Base-by-base conservation (phyloP, 768 basidiomycete species). In the Collybia nuda region DNA sequence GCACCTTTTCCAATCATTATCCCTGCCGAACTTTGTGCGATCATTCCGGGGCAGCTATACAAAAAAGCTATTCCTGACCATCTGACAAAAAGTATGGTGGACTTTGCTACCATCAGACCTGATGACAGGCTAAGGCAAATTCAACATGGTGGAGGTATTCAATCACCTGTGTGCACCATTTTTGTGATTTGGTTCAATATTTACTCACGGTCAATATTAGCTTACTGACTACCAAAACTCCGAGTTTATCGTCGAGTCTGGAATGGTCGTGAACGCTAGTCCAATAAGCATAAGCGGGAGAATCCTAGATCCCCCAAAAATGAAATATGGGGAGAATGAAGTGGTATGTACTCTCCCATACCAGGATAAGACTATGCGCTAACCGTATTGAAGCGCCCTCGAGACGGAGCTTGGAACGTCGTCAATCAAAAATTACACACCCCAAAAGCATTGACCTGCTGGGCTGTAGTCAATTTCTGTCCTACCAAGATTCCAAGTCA, bases 11-110 rank as follows among this genome's bases (percentile, higher is more conserved):
- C 66, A 0, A 67, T 67, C 0, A 61, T 75, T n/a, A 63, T 84
- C 4, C 84, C 84, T 0, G 68, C 76, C 0, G 82, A 86, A 50
- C 51, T 80, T 0, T 82, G 79, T 47, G 21, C 54, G 0, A 52
- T 86, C 9, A 55, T 71, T 3, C 67, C 71, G 0, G 73, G 79
- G 2, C 84, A 86, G 47, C 56, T 81, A 0, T 83, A 71, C 56
- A 77, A 63, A 46, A 68, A 71, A 44, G 75, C 67, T 50, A 51
- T 84, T 0, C 74, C 74, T 0, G 69, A 70, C 0, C 64, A 72
- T 6, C 47, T 65, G 2, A 54, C 71, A 54, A 36, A 63, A 5
- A 62, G 62, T 0, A 77, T 80, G 55, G 74, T 84, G 0, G 67
- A 67, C 1, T 83, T 83, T 43, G 68, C 82, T 0, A 76, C 77